Conservation (phyloP, 2,329 filamentous ascomycete genomes). For the Talaromyces verruculosus region DNA sequence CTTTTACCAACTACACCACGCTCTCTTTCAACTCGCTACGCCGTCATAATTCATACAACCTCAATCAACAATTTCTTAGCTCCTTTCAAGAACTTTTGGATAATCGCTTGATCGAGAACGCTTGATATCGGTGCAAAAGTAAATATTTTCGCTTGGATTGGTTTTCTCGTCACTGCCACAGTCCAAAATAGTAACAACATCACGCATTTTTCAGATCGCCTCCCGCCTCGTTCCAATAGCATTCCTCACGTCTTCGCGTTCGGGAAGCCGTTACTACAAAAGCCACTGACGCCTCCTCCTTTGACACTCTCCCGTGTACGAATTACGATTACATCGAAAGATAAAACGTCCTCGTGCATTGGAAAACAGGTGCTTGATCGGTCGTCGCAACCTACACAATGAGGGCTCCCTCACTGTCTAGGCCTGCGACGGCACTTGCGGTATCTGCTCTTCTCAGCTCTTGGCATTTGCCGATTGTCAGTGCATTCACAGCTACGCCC, state of each 20-base stretch:
- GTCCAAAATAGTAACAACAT: background rate
- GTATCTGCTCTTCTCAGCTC: slow-evolving; percentile 30
- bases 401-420: slow-evolving; percentile 48
- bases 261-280: background rate
- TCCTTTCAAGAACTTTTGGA: background rate
- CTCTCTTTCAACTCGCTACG: slow-evolving; percentile 13
- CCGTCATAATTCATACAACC: background rate
- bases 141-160: slow-evolving; percentile 24
- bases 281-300: background rate
- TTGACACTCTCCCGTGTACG: background rate
- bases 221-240: slow-evolving; percentile 10
- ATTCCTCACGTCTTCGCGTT: slow-evolving; percentile 20
- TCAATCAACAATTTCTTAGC: background rate
- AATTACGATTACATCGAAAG: background rate
- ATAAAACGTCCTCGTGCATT: slow-evolving; percentile 5
- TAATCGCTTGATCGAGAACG: background rate
- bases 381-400: slow-evolving; percentile 45
- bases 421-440: slow-evolving; percentile 45
- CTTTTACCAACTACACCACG: slow-evolving; percentile 18
- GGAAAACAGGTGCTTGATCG: slow-evolving; percentile 26
- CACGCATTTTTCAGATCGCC: slow-evolving; percentile 9
- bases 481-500: slow-evolving; percentile 39
- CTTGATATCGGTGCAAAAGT: background rate
- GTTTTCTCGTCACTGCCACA: background rate
- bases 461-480: slow-evolving; percentile 26